These are phyloP conservation scores for Phaeosphaeria sp. DNA, from an alignment of 2,329 filamentous ascomycete genomes.

Conservation along the genomic window DNA sequence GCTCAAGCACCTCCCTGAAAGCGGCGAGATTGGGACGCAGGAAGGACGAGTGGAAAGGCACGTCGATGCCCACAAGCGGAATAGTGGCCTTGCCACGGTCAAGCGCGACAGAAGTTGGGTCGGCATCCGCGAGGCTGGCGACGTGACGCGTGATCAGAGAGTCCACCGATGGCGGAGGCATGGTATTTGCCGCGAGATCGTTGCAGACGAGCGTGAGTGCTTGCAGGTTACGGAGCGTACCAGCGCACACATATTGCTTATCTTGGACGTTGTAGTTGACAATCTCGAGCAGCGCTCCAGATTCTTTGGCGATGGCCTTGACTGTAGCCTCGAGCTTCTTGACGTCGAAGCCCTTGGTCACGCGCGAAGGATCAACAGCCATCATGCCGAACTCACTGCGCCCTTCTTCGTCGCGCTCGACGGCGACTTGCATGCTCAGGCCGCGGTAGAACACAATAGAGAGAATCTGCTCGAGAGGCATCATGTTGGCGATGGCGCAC, in stretches of 20 bases:
- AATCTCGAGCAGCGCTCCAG: slow-evolving; percentile 18
- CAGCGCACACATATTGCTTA: slow-evolving; percentile 45
- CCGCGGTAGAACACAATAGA: slow-evolving; percentile 27
- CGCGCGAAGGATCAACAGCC: slow-evolving; percentile 22
- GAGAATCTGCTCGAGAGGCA: slow-evolving; percentile 21
- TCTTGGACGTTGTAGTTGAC: slow-evolving; percentile 28
- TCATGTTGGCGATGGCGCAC: slow-evolving; percentile 14
- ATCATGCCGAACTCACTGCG: slow-evolving; percentile 23
- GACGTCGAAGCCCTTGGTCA: slow-evolving; percentile 28
- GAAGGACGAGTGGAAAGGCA: slow-evolving; percentile 42
- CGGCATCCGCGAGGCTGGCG: neutral
- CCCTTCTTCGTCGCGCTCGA: slow-evolving; percentile 19
- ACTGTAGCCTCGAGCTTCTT: slow-evolving; percentile 28
- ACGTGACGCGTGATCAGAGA: slow-evolving; percentile 7
- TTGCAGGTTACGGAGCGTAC: slow-evolving; percentile 26
- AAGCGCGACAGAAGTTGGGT: neutral
- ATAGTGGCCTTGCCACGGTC: slow-evolving; percentile 34
- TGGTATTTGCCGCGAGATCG: neutral
- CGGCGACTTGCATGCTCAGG: slow-evolving; percentile 26
- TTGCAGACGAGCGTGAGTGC: slow-evolving; percentile 20
- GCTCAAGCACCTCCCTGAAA: slow-evolving; percentile 27
- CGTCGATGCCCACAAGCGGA: slow-evolving; percentile 42
- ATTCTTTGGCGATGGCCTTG: slow-evolving; percentile 19
- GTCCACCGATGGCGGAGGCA: neutral
- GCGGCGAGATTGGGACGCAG: slow-evolving; percentile 22